Conservation (phyloP, 2,329 filamentous ascomycete species). For the Arthrobotrys megalospora region DNA sequence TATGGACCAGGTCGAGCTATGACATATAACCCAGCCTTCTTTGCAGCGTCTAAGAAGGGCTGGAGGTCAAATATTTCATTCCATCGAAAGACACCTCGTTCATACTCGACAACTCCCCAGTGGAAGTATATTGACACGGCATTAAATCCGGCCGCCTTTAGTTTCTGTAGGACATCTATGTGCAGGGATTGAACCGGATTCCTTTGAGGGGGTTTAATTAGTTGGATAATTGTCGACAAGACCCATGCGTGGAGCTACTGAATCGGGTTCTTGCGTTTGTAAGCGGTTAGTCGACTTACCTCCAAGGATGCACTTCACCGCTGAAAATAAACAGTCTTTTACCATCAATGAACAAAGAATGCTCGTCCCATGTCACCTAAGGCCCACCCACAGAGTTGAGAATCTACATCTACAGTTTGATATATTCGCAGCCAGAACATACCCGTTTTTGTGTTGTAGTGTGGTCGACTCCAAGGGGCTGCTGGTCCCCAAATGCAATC, state of each 20-base stretch:
- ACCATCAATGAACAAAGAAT: conserved; percentile 79
- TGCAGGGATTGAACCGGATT: conserved; percentile 75
- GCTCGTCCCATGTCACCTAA: conserved; percentile 79
- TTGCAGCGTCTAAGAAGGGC: conserved; percentile 64
- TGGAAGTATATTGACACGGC: conserved; percentile 80
- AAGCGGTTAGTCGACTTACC: conserved; percentile 14
- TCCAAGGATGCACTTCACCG: conserved; percentile 80
- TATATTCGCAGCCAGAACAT: neutral
- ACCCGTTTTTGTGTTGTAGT: conserved; percentile 40
- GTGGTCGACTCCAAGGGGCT: conserved; percentile 40
- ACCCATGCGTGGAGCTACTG: neutral
- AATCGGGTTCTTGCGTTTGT: neutral
- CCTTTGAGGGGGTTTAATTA: conserved; percentile 66
- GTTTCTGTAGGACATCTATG: conserved; percentile 74
- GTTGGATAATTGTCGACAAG: neutral
- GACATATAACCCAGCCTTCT: conserved; percentile 65
- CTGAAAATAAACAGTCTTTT: conserved; percentile 80
- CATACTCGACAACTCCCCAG: conserved; percentile 74
- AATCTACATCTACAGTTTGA: neutral
- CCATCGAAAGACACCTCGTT: conserved; percentile 69
- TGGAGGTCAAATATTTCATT: conserved; percentile 63
- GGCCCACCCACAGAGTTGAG: neutral
- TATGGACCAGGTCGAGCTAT: conserved; percentile 65
- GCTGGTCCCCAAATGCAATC: conserved; percentile 21
- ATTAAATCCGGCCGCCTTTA: conserved; percentile 72